Evolutionary conservation across 2,329 filamentous ascomycete species (phyloP).

Genomic region (Sporothrix mexicana): DNA sequence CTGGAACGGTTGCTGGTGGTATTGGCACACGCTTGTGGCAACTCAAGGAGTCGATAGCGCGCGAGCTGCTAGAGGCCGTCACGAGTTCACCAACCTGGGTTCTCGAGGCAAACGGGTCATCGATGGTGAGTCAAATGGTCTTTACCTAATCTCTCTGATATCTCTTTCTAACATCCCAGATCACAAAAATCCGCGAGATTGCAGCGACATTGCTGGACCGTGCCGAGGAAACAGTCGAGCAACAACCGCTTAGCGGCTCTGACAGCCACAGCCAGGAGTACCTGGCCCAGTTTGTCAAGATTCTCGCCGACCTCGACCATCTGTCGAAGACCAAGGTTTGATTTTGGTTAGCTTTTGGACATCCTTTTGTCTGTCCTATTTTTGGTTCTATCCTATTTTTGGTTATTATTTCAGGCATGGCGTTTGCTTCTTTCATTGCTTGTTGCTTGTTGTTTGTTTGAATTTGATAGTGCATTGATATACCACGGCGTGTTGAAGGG

Average conservation of each 20-base stretch:
- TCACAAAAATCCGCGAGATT: slow-evolving; percentile 41
- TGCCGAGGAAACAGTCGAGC: slow-evolving; percentile 25
- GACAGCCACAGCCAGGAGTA: slow-evolving; percentile 30
- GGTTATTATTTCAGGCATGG: no score
- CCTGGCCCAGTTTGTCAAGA: slow-evolving; percentile 32
- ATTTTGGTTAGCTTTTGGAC: not conserved
- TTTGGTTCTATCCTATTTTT: not conserved
- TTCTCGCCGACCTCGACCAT: slow-evolving; percentile 31
- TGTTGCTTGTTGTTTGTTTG: not conserved
- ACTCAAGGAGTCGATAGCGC: slow-evolving; percentile 24
- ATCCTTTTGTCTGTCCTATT: not conserved
- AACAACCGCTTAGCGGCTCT: not conserved
- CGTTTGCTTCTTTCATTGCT: not conserved
- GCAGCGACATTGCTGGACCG: slow-evolving; percentile 39
- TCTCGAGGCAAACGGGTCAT: slow-evolving; percentile 39
- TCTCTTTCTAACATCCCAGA: not conserved
- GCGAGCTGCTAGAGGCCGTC: slow-evolving; percentile 29
- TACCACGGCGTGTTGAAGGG: slow-evolving; percentile 1
- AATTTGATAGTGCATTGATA: not conserved
- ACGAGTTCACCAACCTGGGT: slow-evolving; percentile 34
- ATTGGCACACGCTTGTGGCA: slow-evolving; percentile 19
- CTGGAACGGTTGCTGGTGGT: slow-evolving; percentile 31
- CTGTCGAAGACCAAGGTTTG: slow-evolving; percentile 11
- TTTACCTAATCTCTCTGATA: no score
- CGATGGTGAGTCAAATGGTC: slow-evolving; percentile 37